Conservation (phyloP, 108 stramenopile species). For the Poteriospumella lacustris region DNA sequence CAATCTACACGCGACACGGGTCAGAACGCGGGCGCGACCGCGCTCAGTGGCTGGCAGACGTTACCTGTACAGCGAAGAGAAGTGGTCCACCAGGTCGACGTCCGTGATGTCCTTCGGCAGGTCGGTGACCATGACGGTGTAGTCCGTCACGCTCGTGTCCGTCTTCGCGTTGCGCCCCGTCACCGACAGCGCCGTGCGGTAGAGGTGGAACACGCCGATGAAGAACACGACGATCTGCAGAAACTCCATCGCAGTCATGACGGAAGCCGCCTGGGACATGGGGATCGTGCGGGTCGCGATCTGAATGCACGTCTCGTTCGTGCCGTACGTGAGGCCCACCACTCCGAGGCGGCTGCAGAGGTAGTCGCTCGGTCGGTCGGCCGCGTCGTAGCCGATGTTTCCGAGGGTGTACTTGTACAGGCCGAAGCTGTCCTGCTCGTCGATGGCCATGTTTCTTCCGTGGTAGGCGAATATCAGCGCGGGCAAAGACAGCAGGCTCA, state of each 20-base stretch:
- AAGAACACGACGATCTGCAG: constrained; percentile 2
- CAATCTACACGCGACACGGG: no score
- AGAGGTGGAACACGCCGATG: background rate
- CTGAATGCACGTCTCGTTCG: constrained; percentile 4
- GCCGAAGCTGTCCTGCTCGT: background rate
- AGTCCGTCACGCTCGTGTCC: background rate
- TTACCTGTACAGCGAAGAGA: background rate
- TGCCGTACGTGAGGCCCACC: background rate
- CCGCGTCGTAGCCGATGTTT: constrained; percentile 19
- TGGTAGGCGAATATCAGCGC: constrained; percentile 20
- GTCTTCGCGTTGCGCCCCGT: background rate
- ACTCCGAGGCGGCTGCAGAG: background rate
- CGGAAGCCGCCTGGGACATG: background rate
- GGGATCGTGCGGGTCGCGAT: background rate
- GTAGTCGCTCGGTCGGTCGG: background rate
- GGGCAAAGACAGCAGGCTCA: constrained; percentile 20
- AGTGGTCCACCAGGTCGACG: constrained; percentile 1
- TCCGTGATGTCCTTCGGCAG: background rate
- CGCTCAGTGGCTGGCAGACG: no score
- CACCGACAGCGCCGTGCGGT: background rate
- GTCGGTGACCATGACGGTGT: background rate
- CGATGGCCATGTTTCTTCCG: background rate
- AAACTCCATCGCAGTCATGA: constrained; percentile 20
- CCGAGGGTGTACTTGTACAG: constrained; percentile 3
- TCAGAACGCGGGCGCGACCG: no score